These are phyloP conservation scores for Cucurbita ficifolia DNA, from an alignment of 306 rosid genomes.

Conservation along the genomic window DNA sequence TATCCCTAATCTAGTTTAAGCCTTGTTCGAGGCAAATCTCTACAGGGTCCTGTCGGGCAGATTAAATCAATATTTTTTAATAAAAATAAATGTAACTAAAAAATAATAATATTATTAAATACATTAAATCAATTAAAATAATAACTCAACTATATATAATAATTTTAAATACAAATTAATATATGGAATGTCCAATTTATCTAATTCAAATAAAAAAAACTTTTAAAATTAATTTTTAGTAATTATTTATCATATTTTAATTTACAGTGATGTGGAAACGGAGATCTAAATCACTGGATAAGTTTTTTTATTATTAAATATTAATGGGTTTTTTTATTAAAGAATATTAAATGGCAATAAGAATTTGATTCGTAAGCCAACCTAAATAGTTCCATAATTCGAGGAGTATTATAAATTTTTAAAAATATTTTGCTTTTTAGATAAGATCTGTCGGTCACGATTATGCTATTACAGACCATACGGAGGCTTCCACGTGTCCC, in stretches of 20 bases:
- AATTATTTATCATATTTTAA: no score
- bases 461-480: slow-evolving; percentile 15
- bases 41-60: no score
- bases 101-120: not conserved
- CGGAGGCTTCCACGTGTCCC: slow-evolving; percentile 5
- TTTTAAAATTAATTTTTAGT: no score
- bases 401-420: not conserved
- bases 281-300: no score
- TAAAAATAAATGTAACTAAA: not conserved
- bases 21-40: no score
- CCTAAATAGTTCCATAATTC: not conserved
- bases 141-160: no score
- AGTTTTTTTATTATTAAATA: no score
- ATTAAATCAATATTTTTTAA: no score
- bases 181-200: no score
- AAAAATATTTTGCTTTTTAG: not conserved
- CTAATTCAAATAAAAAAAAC: no score
- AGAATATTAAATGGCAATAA: not conserved
- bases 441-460: not conserved
- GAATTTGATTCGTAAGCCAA: not conserved
- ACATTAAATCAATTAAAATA: not conserved
- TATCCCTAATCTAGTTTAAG: no score
- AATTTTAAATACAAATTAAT: not conserved
- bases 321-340: not conserved
- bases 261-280: no score